These are phyloP conservation scores for Talaromyces piceae DNA, from an alignment of 2,329 filamentous ascomycete genomes.

Conservation along the genomic window DNA sequence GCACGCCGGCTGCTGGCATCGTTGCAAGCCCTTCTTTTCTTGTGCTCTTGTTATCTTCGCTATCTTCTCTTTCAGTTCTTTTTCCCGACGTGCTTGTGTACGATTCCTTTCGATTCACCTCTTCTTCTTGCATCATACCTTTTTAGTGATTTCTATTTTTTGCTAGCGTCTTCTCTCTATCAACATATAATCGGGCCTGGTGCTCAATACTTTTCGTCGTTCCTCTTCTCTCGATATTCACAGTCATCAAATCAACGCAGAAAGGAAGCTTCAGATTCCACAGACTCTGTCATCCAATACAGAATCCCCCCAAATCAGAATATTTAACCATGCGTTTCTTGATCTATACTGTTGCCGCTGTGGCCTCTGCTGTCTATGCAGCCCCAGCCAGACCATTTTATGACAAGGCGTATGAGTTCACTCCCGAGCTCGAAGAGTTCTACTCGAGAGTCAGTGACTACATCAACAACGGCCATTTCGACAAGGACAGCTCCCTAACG, in stretches of 20 bases:
- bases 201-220: neutral
- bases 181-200: constrained; percentile 1
- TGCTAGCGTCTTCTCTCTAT: neutral
- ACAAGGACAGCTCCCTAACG: constrained; percentile 15
- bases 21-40: neutral
- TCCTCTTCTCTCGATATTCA: neutral
- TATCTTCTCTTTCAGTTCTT: neutral
- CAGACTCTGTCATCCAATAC: neutral
- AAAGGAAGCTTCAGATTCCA: neutral
- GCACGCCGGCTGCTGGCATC: neutral
- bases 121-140: constrained; percentile 1
- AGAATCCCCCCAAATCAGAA: neutral
- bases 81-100: neutral
- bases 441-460: constrained; percentile 33
- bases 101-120: constrained; percentile 10
- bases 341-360: constrained; percentile 16
- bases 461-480: constrained; percentile 21
- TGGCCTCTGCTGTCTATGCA: constrained; percentile 26
- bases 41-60: neutral
- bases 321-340: constrained; percentile 4
- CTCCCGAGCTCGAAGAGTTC: constrained; percentile 33
- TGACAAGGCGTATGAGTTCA: constrained; percentile 29
- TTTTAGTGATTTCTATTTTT: neutral
- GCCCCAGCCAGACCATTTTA: constrained; percentile 26
- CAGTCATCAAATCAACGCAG: neutral